Evolutionary conservation across 208 protist genomes (phyloP), one percentile per base, ranked within the genome.

Genomic region (Endotrypanum monterogeii): DNA sequence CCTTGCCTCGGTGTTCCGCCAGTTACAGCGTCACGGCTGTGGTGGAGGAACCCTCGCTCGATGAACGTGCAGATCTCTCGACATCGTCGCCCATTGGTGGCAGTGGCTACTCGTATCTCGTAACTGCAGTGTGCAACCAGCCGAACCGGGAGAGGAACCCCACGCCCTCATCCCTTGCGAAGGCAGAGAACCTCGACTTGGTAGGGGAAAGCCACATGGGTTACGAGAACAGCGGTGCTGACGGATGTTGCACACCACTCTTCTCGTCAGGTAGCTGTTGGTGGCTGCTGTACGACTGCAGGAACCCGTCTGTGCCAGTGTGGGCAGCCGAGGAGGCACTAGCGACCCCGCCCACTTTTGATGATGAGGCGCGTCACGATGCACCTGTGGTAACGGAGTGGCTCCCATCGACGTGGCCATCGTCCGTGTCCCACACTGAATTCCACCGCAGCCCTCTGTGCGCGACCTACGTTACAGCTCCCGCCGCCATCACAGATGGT

Each of bases 201-300:
- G 46, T 23, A n/a, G 57, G 32, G 50, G 20, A 48, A 23, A 30
- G 12, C 11, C 0, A 65, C n/a, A 20, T 7, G 60, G n/a, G 46
- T 55, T 25, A 30, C 54, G 37, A 44, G 7, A 25, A 28, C 63
- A 37, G 28, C 25, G 44, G n/a, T 44, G 2, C 25, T 30, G 25
- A 32, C 25, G 25, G 37, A 2, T 46, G 23, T 23, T 28, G 58
- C 20, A 25, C 58, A 35, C 58, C 28, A 30, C 14, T 23, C 58
- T 37, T 20, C 58, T 25, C 58, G 20, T 37, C 58, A 20, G 58
- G 48, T 48, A 71, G 28, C 28, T 71, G 46, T 23, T 75, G 69
- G 62, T 74, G 69, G 60, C 32, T 80, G 61, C 61, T 80, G 39
- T 80, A 80, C 28, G 76, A 80, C 69, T 60, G 61, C 50, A 70